Evolutionary conservation across 179 eudicot genomes (phyloP), one percentile per base, ranked within the genome.

Genomic region (Gypsophila paniculata): DNA sequence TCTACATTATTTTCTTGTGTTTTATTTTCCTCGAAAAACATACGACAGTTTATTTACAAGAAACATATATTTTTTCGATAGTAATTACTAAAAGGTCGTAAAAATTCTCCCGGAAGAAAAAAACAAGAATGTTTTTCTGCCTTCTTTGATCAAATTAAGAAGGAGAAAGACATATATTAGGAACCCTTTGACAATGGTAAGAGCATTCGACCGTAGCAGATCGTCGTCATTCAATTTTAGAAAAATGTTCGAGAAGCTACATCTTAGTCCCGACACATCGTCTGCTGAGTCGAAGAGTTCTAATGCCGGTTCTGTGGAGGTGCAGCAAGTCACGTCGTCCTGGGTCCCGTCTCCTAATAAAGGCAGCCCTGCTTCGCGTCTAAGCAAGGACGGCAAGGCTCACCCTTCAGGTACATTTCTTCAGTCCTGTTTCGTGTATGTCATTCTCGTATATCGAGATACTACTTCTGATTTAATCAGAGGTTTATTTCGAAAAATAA

Each of bases 171-270:
- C 71, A 48, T 68, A 32, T 25, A 25, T 73, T 14, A 68, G 77
- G 79, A 80, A 76, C 34, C 72, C 77, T 34, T 36, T 72, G 61
- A 72, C 54, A 39, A 82, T 82, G 85, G 82, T 80, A 63, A 73
- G 63, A 75, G 74, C 76, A 13, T 81, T 81, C 34, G 86, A 80
- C 26, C 63, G 83, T 29, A 68, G 54, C 64, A 76, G 60, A 57
- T 78, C 82, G 5, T 38, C 78, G 12, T 82, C 88, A 7, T 86
- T 81, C 74, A 62, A 75, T 9, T 19, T 79, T 5, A 81, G 64
- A 65, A 84, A 72, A 70, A 78, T 84, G 62, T 80, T 83, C 51
- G 88, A 75, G 18, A 67, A 74, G 46, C 79, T 78, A 34, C 69
- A 48, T 11, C 72, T 72, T 6, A 75, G 75, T 58, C 25, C 80